Evolutionary conservation across 176 grass and related monocot species (phyloP).

Genomic region (Tillandsia leiboldiana): DNA sequence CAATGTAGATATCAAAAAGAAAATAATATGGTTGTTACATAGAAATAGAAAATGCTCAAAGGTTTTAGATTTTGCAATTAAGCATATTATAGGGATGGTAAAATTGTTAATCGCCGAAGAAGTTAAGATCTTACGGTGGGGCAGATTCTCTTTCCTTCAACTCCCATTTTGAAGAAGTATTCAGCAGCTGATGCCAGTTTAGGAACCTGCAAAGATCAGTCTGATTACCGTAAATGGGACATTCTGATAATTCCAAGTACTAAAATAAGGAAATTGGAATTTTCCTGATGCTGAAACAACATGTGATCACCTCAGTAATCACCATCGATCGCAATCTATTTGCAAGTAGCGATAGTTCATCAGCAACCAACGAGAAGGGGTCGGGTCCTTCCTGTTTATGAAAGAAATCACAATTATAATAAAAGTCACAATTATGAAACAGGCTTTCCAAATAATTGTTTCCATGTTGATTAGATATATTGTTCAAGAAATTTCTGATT

Average conservation of each 20-base stretch:
- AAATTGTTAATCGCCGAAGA: background rate
- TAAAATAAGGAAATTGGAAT: background rate
- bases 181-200: conserved; percentile 91
- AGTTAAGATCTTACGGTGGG: conserved; percentile 56
- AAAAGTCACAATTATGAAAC: conserved; percentile 1
- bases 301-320: conserved; percentile 47
- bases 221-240: background rate
- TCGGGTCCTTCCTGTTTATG: conserved; percentile 41
- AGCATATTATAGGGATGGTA: background rate
- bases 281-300: background rate
- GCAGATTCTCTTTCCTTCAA: conserved; percentile 88
- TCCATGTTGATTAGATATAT: background rate
- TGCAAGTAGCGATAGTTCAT: conserved; percentile 76
- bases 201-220: conserved; percentile 51
- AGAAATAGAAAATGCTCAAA: too few species aligned
- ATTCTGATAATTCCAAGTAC: background rate
- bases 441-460: background rate
- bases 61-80: too few species aligned
- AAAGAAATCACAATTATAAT: background rate
- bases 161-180: conserved; percentile 85
- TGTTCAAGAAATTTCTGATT: background rate
- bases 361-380: conserved; percentile 82
- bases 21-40: background rate
- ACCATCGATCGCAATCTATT: conserved; percentile 82
- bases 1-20: background rate